Base-by-base conservation (phyloP, 2,329 filamentous ascomycete species). In the Westerdykella aurantiaca region DNA sequence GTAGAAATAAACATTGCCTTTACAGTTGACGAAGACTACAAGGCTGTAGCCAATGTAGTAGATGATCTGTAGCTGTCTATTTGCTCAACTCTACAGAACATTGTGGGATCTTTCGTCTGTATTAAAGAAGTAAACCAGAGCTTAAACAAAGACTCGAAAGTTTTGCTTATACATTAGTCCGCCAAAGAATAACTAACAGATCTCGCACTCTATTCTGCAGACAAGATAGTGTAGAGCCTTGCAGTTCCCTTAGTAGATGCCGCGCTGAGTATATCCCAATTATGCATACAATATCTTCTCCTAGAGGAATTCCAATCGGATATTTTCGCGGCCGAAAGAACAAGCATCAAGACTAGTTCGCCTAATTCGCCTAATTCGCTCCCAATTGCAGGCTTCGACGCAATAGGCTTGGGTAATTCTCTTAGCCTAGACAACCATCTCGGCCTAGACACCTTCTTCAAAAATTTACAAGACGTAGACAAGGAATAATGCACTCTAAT, bases 121-220 rank as follows among this genome's bases (percentile, higher is more conserved):
- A 56, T 68, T 6, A 62, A 50, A 22, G 34, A 42, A 25, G 44
- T 42, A 35, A 39, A 46, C 31, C 39, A 42, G 31, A 23, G n/a
- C 34, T 42, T 35, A 42, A 23, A 46, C 25, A 42, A 49, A 35
- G 57, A 60, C 12, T 52, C 49, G 6, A 57, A 52, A 37, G 60
- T 70, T 17, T 58, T 59, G 41, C 50, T 70, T 4, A 59, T 71
- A 16, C 67, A 69, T 48, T 60, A 66, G 39, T 64, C 65, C 12
- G 57, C 55, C 3, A 69, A 68, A 51, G 64, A 69, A 6, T 69
- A 62, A 45, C 48, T 68, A n/a, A 46, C 57, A 13, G 48, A 51
- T 13, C 17, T 48, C 35, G 48, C 49, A 22, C 41, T 39, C 25
- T 43, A 5, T 43, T 54, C 53, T 14, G 4, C 43, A 40, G 46